These are phyloP conservation scores for Chaetomium strumarium DNA, from an alignment of 2,329 filamentous ascomycete species.

Conservation along the genomic window DNA sequence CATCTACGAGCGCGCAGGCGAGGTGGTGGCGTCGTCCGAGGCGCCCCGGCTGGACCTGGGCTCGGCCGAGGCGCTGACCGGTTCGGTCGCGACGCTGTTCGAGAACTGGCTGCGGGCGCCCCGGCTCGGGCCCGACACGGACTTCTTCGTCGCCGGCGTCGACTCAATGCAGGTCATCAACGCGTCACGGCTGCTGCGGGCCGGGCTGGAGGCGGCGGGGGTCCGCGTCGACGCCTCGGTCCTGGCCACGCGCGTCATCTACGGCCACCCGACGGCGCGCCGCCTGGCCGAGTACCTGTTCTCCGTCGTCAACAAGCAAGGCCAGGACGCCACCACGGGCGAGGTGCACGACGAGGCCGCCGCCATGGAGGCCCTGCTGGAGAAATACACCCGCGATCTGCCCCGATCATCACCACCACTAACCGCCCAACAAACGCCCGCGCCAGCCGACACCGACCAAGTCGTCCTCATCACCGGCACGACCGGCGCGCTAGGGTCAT, in stretches of 20 bases:
- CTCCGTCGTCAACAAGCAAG: conserved; percentile 21
- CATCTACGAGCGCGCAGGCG: conserved; percentile 32
- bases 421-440: too few relatives aligned
- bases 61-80: conserved; percentile 27
- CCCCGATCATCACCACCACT: conserved; percentile 19
- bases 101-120: conserved; percentile 24
- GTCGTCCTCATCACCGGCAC: conserved; percentile 43
- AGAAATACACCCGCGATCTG: conserved; percentile 33
- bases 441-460: conserved; percentile 31
- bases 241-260: conserved; percentile 35
- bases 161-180: conserved; percentile 39
- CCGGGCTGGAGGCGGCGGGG: conserved; percentile 30
- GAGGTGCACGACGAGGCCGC: conserved; percentile 16
- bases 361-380: conserved; percentile 31
- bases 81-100: conserved; percentile 31
- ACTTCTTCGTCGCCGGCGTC: conserved; percentile 37
- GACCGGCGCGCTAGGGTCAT: conserved; percentile 44
- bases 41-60: conserved; percentile 28
- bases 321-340: conserved; percentile 13
- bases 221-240: conserved; percentile 31
- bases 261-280: conserved; percentile 34
- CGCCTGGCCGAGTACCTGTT: conserved; percentile 32
- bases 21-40: conserved; percentile 14
- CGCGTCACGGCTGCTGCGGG: conserved; percentile 32
- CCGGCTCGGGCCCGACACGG: conserved; percentile 30